A percentile compares a stretch with the other conserved stretches of the same genome.
phyloP scores from a whole-genome alignment of 2,329 filamentous ascomycete genomes.

The Cytospora schulzeri region DNA sequence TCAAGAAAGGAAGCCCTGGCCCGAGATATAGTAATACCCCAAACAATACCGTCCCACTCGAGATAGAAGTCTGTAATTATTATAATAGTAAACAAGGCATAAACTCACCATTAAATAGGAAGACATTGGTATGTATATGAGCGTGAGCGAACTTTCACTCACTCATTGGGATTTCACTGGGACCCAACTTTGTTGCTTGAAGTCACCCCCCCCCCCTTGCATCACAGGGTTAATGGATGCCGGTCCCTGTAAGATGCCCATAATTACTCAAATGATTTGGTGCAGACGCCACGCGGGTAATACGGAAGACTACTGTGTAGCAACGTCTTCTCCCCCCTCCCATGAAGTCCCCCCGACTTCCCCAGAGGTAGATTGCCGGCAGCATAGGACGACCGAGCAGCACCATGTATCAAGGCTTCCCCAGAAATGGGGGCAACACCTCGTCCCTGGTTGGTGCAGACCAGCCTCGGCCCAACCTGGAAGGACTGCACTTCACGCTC shows the following conservation, averaged over 20 bases:
- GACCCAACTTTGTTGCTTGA: too few relatives aligned
- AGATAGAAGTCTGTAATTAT: neutral
- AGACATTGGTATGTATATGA: too few relatives aligned
- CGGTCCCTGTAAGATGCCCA: neutral
- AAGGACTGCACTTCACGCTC: constrained; percentile 24
- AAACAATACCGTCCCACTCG: neutral
- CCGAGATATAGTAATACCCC: too few relatives aligned
- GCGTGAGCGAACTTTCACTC: too few relatives aligned
- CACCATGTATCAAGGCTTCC: neutral
- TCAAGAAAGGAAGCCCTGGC: neutral
- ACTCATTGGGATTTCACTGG: too few relatives aligned
- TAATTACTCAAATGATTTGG: neutral
- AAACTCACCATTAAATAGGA: too few relatives aligned
- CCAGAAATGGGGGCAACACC: neutral
- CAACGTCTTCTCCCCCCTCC: neutral
- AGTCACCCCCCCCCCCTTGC: too few relatives aligned
- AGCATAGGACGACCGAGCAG: neutral
- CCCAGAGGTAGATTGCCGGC: neutral
- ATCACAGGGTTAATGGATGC: neutral
- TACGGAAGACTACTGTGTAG: neutral
- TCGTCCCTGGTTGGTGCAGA: neutral
- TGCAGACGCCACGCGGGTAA: neutral
- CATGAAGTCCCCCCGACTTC: neutral
- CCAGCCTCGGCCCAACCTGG: neutral
- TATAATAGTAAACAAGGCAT: neutral